phyloP scores from a whole-genome alignment of 306 rosid species.

The Fragaria vesca region DNA sequence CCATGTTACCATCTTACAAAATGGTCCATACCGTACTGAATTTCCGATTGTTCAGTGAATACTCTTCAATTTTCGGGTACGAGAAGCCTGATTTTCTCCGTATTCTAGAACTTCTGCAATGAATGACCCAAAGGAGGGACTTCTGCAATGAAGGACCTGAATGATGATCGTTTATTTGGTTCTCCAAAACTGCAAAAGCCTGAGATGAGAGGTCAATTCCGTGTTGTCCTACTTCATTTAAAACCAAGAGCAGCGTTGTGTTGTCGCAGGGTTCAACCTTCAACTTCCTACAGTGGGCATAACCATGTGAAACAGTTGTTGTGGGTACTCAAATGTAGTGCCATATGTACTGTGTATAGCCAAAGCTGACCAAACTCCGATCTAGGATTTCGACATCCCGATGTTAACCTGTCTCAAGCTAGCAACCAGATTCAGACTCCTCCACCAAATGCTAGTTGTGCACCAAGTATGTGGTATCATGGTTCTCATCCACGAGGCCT shows the following conservation, averaged over 20 bases:
- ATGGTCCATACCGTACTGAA: not conserved
- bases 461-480: not conserved
- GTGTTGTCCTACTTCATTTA: conserved; percentile 11
- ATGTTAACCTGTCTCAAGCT: conserved; percentile 1
- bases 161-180: not conserved
- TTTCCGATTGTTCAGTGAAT: not conserved
- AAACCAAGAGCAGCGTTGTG: not conserved
- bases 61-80: not conserved
- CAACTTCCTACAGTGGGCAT: not conserved
- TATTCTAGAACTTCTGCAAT: not conserved
- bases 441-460: not conserved
- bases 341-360: conserved; percentile 4
- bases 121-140: not conserved
- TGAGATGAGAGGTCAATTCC: conserved; percentile 4
- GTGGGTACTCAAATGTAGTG: not conserved
- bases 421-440: not conserved
- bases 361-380: not conserved
- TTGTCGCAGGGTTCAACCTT: not conserved
- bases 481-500: not conserved
- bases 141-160: not conserved
- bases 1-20: not conserved
- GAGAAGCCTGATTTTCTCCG: not conserved
- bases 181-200: not conserved
- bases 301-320: conserved; percentile 9
- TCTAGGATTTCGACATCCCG: conserved; percentile 1